Evolutionary conservation across 441 rosid genomes (phyloP), one percentile per base, ranked within the genome.

Genomic region (Breynia disticha): DNA sequence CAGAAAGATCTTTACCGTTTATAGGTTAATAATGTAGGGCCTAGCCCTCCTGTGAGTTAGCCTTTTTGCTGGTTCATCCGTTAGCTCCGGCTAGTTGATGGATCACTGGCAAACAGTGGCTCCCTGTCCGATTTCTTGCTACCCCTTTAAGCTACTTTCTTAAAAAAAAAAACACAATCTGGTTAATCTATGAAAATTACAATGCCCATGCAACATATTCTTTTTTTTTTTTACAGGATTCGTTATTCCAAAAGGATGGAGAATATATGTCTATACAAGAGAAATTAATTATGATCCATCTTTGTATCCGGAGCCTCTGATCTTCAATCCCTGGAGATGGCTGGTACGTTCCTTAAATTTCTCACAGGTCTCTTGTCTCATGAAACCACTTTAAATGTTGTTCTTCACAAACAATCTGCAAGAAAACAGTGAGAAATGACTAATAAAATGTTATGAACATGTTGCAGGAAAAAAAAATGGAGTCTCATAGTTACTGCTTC

Each of bases 271-370:
- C 2, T 72, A 74, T 64, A 61, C 70, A n/a, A 69, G 82, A 43
- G 79, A 77, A 49, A 67, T 55, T 35, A 72, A 74, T 63, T 72
- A 69, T 55, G 71, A 74, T 28, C 72, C 73, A 15, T 17, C 49
- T 41, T 50, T 65, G 0, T 69, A 72, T 50, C 71, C 68, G 4
- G 78, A 70, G 44, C 76, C 76, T 16, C 59, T 65, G 5, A 55
- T 60, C 13, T 76, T 76, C 61, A 68, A 65, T 57, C 81, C 81
- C 4, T 70, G 78, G 78, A 76, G 81, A 66, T 76, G 81, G 81
- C 55, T 73, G 68, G 67, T 67, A 18, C 14, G 47, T 22, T 16
- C 15, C 39, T 5, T n/a, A 17, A 47, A 3, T 21, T 11, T 12
- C 18, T 47, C 44, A 5, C 15, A 9, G 12, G 2, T 39, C 43